Percentiles rank a stretch among this genome's conserved stretches.
Conservation (phyloP, 768 basidiomycete species). For the Leccinum uliginosum region DNA sequence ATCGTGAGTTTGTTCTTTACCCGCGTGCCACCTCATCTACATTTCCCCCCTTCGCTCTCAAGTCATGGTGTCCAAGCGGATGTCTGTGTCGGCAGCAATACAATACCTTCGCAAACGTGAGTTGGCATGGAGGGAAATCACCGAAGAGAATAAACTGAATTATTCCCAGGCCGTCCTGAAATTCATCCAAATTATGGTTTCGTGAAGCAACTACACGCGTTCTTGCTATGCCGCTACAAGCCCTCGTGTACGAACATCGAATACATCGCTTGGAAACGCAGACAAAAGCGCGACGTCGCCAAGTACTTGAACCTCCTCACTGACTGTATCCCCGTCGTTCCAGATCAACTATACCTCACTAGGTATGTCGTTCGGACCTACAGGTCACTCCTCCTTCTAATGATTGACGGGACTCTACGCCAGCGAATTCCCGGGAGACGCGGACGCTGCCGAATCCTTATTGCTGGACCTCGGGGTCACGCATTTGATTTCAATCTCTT, state of each 20-base stretch:
- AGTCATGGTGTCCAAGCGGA: constrained; percentile 50
- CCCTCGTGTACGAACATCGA: constrained; percentile 38
- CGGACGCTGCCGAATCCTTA: constrained; percentile 45
- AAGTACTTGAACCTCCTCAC: constrained; percentile 47
- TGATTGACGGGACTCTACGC: neutral
- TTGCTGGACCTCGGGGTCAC: constrained; percentile 49
- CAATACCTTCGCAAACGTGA: constrained; percentile 47
- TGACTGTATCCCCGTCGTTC: constrained; percentile 51
- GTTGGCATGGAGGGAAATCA: constrained; percentile 8
- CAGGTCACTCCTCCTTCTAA: neutral
- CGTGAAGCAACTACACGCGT: constrained; percentile 54
- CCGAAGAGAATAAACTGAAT: constrained; percentile 8
- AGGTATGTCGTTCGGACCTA: constrained; percentile 33
- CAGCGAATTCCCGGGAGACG: constrained; percentile 56
- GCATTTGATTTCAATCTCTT: constrained; percentile 51
- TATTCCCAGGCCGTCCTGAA: constrained; percentile 32
- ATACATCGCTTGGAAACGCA: constrained; percentile 58
- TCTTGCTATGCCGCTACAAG: constrained; percentile 46
- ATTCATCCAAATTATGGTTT: constrained; percentile 46
- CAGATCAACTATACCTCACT: constrained; percentile 46
- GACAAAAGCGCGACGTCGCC: constrained; percentile 49
- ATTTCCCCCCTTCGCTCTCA: neutral
- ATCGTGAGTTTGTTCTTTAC: constrained; percentile 35
- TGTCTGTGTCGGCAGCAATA: constrained; percentile 42
- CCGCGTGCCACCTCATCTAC: constrained; percentile 1